phyloP scores from a whole-genome alignment of 2,329 filamentous ascomycete genomes.

The Corynespora cassiicola region DNA sequence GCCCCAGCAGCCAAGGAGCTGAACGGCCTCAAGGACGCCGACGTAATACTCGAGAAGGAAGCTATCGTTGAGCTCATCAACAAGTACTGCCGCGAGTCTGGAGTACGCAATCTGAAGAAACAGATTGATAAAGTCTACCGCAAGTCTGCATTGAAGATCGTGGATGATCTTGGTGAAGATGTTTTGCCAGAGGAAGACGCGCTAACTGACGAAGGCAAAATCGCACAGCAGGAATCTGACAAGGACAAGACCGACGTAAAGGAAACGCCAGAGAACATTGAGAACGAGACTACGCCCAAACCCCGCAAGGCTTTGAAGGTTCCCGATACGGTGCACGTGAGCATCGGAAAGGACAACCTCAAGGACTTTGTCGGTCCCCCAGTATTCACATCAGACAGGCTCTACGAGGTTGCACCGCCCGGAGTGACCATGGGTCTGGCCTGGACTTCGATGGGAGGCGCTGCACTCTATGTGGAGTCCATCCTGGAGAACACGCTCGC shows the following conservation, averaged over 20 bases:
- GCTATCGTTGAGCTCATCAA: slow-evolving; percentile 98
- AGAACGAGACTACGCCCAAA: slow-evolving; percentile 65
- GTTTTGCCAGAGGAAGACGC: slow-evolving; percentile 81
- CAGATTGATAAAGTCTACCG: slow-evolving; percentile 99
- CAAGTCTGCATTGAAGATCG: slow-evolving; percentile 96
- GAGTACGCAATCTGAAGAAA: slow-evolving; percentile 97
- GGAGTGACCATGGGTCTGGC: slow-evolving; percentile 98
- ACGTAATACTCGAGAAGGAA: slow-evolving; percentile 84
- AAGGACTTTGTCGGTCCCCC: slow-evolving; percentile 97
- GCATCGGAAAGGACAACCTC: slow-evolving; percentile 85
- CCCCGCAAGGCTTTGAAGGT: slow-evolving; percentile 82
- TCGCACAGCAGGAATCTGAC: slow-evolving; percentile 72
- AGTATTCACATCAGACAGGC: slow-evolving; percentile 90
- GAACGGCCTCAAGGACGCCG: slow-evolving; percentile 86
- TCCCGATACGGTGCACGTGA: slow-evolving; percentile 84
- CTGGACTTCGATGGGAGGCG: slow-evolving; percentile 97
- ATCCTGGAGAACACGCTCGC: slow-evolving; percentile 86
- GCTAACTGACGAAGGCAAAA: slow-evolving; percentile 84
- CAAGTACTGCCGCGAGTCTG: slow-evolving; percentile 96
- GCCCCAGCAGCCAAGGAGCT: slow-evolving; percentile 93
- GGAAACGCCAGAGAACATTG: slow-evolving; percentile 64
- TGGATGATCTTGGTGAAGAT: slow-evolving; percentile 89
- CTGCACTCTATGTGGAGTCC: slow-evolving; percentile 95
- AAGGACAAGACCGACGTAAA: slow-evolving; percentile 70
- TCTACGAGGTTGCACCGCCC: slow-evolving; percentile 91